These are phyloP conservation scores for Saksenaea oblongispora DNA, from an alignment of 371 early-diverging fungal genomes.

Conservation along the genomic window DNA sequence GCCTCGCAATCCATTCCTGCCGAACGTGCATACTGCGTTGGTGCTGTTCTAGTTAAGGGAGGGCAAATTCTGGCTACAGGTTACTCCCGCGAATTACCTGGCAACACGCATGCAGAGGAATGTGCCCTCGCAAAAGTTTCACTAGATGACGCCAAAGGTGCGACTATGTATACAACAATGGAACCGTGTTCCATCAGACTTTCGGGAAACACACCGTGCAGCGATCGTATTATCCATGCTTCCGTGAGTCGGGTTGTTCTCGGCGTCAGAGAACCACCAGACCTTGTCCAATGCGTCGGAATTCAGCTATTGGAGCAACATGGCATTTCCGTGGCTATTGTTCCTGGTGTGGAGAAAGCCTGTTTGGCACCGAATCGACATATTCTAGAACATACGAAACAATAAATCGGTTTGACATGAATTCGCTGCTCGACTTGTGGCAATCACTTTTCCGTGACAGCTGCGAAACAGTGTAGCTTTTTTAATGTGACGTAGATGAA, in stretches of 20 bases:
- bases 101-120: conserved; percentile 94
- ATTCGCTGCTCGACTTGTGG: no score
- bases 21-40: conserved; percentile 88
- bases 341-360: conserved; percentile 69
- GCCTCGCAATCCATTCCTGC: conserved; percentile 79
- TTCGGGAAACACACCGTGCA: conserved; percentile 77
- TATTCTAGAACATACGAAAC: conserved; percentile 31
- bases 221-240: conserved; percentile 67
- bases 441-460: no score
- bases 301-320: conserved; percentile 54
- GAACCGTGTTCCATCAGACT: conserved; percentile 85
- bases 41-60: conserved; percentile 74
- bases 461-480: no score
- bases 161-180: conserved; percentile 89
- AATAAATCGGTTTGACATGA: no score
- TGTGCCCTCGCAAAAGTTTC: conserved; percentile 72
- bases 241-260: conserved; percentile 78
- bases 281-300: conserved; percentile 79
- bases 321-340: conserved; percentile 66
- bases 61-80: conserved; percentile 67
- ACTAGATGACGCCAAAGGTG: conserved; percentile 18
- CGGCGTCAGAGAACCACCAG: conserved; percentile 86
- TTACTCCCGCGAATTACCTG: conserved; percentile 85
- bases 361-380: conserved; percentile 77
- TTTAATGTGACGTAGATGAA: no score